Evolutionary conservation across 768 basidiomycete genomes (phyloP), one percentile per base, ranked within the genome.

Genomic region (Rhizopogon sp.): DNA sequence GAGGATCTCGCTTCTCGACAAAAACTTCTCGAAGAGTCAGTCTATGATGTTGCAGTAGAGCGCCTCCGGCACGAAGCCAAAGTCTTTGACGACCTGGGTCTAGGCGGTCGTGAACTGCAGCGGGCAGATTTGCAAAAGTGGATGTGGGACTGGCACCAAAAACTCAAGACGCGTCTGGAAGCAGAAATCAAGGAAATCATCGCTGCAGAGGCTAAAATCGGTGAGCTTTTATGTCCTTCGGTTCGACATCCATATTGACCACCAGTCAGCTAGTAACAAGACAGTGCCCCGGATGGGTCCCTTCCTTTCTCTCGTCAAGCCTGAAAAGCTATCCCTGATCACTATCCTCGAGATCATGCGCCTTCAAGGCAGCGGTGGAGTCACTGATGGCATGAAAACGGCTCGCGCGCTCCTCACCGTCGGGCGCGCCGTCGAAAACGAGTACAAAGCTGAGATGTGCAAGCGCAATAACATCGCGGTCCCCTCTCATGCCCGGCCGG

Each of bases 271-370:
- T 49, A 3, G 3, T 17, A 31, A 33, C 17, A 66, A 44, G 43
- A 53, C 56, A 43, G 25, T 55, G n/a, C 42, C 42, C 13, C 71
- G 67, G 0, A 66, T 94, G 22, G 74, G 78, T 3, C 88, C 90
- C 7, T 95, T 92, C 73, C 74, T 97, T 16, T 74, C 78, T 4
- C 80, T 95, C 2, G 76, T 98, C 25, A 79, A 83, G 16, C 76
- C 89, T 0, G 84, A 90, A 51, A 88, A 85, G 57, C 79, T 98
- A 6, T 93, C 93, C 0, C 75, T 96, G 16, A 84, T 98, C 63
- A 89, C 90, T 9, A 93, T 98, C 62, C 77, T 94, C 39, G 94
- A 97, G 67, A 68, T 93, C 41, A 88, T 98, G 87, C 82, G 90
- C 5, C 68, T 93, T 10, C 82, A 86, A 33, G 87, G 89, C 6